Evolutionary conservation across 495 filamentous ascomycete genomes (phyloP), one percentile per base, ranked within the genome.

Genomic region (Penicillium pancosmium): DNA sequence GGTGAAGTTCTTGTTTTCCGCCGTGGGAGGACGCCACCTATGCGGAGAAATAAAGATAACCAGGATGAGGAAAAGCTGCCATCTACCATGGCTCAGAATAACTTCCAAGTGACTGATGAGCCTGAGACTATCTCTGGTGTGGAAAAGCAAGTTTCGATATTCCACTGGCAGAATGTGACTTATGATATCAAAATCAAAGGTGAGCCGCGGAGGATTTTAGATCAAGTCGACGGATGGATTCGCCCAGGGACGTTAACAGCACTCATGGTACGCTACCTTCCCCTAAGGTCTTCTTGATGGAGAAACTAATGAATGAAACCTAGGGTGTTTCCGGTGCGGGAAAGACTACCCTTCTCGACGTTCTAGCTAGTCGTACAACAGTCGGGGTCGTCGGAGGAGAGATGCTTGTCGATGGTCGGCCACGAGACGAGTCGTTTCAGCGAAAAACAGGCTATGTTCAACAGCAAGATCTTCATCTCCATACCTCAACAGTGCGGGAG

Each of bases 401-500:
- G 2, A 31, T 55, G 6, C 25, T 18, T 1, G 11, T 48, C 5
- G 27, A 55, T 13, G 53, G 41, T 34, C 15, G 27, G 19, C 25
- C 41, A 3, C 53, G 13, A 12, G 27, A 19, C 13, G 25, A 10
- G 4, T 18, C 6, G 5, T 55, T 55, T 11, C 13, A 55, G 21
- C 53, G 53, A 6, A 55, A 34, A 2, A 55, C 41, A 5, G 41
- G 41, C 25, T 55, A 55, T 6, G 40, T 46, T 21, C n/a, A 55
- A 15, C 53, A 55, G 31, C 3, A 10, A 10, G 53, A 55, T 18
- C 3, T 55, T 12, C 53, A 55, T 21, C 8, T 35, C 8, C 16
- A 16, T 18, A 50, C 54, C 9, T 9, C 31, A 15, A 56, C 43
- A 13, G 54, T 56, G 15, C 54, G 54, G 16, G 54, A 56, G 31